Evolutionary conservation across 495 filamentous ascomycete genomes (phyloP).

Genomic region (Penicillium pancosmium): DNA sequence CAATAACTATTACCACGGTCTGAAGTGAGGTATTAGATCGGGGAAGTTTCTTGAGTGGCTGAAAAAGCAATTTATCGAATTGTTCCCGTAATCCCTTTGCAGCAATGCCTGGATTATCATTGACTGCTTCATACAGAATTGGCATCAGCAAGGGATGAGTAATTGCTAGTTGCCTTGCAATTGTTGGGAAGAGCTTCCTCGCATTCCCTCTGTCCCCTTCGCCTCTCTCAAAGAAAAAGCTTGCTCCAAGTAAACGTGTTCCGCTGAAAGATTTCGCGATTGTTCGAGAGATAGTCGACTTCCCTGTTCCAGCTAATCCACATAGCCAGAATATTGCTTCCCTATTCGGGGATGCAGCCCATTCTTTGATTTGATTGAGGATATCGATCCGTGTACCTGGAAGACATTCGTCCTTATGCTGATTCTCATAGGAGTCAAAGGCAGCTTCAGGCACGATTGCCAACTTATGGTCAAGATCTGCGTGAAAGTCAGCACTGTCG

Average conservation of each 20-base stretch:
- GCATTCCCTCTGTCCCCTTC: not conserved
- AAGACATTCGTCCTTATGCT: not conserved
- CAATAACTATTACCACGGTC: not conserved
- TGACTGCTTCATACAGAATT: not conserved
- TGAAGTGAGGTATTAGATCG: slow-evolving; percentile 26
- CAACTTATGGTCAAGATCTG: slow-evolving; percentile 11
- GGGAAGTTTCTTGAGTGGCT: not conserved
- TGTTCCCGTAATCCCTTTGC: not conserved
- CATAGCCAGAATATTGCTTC: not conserved
- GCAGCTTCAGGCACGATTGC: slow-evolving; percentile 17
- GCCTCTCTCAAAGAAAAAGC: not conserved
- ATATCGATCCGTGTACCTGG: not conserved
- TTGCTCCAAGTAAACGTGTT: not conserved
- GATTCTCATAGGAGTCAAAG: slow-evolving; percentile 30
- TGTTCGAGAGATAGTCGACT: not conserved
- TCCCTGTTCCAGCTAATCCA: not conserved
- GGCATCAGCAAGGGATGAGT: not conserved
- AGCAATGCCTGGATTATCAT: not conserved
- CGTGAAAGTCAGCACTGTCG: not conserved
- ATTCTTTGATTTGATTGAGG: not conserved
- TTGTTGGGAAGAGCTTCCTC: not conserved
- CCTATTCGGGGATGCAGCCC: not conserved
- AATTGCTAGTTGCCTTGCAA: not conserved
- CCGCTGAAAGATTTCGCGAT: not conserved
- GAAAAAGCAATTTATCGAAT: not conserved